Percentiles rank a stretch among this genome's conserved stretches.
phyloP scores from a whole-genome alignment of 768 basidiomycete species.

The Termitomyces sp. region DNA sequence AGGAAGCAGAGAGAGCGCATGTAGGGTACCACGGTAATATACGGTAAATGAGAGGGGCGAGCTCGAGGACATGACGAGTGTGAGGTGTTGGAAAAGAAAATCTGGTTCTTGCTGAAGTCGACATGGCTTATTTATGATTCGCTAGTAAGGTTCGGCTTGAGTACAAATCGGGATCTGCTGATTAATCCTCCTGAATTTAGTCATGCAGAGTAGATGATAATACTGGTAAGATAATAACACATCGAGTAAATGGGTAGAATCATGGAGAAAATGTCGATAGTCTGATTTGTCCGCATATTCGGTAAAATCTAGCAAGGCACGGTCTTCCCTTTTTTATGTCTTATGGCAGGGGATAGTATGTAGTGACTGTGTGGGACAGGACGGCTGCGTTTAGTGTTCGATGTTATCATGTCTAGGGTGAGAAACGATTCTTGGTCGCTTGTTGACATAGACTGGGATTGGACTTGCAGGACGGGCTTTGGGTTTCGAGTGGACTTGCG shows the following conservation, averaged over 20 bases:
- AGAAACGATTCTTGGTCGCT: conserved; percentile 1
- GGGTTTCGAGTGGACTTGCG: neutral
- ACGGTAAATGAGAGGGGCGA: conserved; percentile 22
- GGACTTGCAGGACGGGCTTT: conserved; percentile 9
- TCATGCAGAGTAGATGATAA: neutral
- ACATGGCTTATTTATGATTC: neutral
- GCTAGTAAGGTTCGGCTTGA: neutral
- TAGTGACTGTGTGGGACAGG: neutral
- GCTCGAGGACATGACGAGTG: conserved; percentile 10
- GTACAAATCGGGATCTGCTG: conserved; percentile 1
- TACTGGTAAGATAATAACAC: neutral
- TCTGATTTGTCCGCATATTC: neutral
- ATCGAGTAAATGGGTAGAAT: neutral
- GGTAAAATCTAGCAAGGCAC: too few relatives aligned
- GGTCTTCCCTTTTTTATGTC: too few relatives aligned
- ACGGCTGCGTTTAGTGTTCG: neutral
- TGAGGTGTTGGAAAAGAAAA: neutral
- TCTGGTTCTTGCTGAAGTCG: neutral
- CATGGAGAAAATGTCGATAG: neutral
- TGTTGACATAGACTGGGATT: neutral
- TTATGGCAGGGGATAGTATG: too few relatives aligned
- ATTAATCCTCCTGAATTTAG: neutral
- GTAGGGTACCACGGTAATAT: conserved; percentile 40
- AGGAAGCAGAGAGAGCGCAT: conserved; percentile 42
- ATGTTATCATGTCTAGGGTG: neutral